These are phyloP conservation scores for Microcyclospora tardicrescens DNA, from an alignment of 2,329 filamentous ascomycete species.

Conservation along the genomic window DNA sequence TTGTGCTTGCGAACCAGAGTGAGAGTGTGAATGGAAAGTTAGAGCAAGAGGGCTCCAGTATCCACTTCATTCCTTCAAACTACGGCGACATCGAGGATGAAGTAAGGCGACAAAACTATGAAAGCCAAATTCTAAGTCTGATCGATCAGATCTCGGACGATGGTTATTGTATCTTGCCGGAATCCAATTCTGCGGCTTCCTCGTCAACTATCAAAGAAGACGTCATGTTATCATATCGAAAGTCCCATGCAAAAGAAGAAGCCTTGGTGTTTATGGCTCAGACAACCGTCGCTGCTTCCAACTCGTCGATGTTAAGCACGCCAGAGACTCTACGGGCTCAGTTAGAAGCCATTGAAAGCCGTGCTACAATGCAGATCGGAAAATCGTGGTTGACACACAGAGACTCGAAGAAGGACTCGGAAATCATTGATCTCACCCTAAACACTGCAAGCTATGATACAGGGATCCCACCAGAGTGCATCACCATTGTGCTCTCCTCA, in stretches of 20 bases:
- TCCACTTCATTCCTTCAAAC: background rate
- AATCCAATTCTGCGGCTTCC: background rate
- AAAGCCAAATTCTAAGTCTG: background rate
- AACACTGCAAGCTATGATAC: background rate
- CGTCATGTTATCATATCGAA: background rate
- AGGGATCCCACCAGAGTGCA: background rate
- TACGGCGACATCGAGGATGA: background rate
- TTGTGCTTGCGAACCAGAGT: too few relatives aligned
- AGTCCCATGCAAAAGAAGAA: background rate
- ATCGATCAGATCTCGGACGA: background rate
- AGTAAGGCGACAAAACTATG: background rate
- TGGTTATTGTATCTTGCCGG: background rate
- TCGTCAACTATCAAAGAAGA: background rate
- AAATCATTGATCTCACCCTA: conserved; percentile 1
- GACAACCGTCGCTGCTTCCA: too few relatives aligned
- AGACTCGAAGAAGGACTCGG: background rate
- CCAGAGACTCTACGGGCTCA: background rate
- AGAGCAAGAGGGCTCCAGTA: too few relatives aligned
- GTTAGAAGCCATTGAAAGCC: background rate
- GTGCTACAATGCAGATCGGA: background rate
- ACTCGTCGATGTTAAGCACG: too few relatives aligned
- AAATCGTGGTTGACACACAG: background rate
- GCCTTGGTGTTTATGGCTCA: background rate
- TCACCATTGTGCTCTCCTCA: too few relatives aligned
- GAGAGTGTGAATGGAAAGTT: too few relatives aligned